Percentiles rank a stretch among this genome's conserved stretches.
These are phyloP conservation scores for Massarina eburnea DNA, from an alignment of 2,329 filamentous ascomycete genomes.

Conservation along the genomic window DNA sequence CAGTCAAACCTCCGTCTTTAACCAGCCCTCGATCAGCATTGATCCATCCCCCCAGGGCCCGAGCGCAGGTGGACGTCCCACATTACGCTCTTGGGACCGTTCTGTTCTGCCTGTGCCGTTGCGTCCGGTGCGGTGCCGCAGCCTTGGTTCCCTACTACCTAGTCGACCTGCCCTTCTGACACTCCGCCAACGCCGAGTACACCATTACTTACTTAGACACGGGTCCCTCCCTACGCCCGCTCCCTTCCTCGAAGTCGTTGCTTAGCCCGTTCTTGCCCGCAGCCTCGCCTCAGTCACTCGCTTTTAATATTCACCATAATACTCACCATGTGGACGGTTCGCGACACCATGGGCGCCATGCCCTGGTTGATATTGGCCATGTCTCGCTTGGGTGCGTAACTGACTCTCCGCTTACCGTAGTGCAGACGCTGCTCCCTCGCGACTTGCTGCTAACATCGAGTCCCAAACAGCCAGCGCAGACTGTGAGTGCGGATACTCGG, in stretches of 20 bases:
- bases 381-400: slow-evolving; percentile 33
- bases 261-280: slow-evolving; percentile 1
- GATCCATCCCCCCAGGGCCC: neutral
- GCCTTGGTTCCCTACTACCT: neutral
- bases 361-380: slow-evolving; percentile 33
- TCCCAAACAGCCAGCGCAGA: slow-evolving; percentile 44
- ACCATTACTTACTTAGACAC: neutral
- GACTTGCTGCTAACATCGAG: neutral
- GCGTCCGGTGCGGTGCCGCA: neutral
- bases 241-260: slow-evolving; percentile 3
- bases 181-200: neutral
- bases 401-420: neutral
- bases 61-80: neutral
- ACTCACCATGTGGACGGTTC: slow-evolving; percentile 17
- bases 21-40: neutral
- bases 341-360: slow-evolving; percentile 22
- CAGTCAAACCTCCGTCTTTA: no score
- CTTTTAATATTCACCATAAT: slow-evolving; percentile 16
- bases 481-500: slow-evolving; percentile 74
- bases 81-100: neutral
- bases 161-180: neutral
- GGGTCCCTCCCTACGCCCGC: neutral
- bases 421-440: slow-evolving; percentile 1
- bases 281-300: slow-evolving; percentile 17
- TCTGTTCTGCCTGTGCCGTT: neutral